Evolutionary conservation across 225 moss, liverwort and hornwort species (phyloP).

Genomic region (Takakia lepidozioides): DNA sequence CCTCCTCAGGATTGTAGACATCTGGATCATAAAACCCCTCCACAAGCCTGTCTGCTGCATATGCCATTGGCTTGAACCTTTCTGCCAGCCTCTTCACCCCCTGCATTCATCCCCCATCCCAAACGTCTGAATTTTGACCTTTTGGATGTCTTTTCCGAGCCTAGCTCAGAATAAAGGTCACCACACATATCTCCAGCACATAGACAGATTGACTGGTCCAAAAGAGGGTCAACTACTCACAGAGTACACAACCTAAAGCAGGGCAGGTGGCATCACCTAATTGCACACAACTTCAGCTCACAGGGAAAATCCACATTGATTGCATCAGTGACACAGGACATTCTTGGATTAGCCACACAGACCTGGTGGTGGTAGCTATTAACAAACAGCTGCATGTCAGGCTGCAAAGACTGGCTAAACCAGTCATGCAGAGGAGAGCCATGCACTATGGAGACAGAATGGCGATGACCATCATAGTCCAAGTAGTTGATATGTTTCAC

Average conservation of each 20-base stretch:
- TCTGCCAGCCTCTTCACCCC: conserved; percentile 86
- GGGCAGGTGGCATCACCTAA: too few species aligned
- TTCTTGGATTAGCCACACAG: not conserved
- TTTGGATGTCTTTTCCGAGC: not conserved
- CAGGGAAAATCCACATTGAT: too few species aligned
- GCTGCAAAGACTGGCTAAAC: conserved; percentile 60
- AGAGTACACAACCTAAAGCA: too few species aligned
- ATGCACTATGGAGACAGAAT: conserved; percentile 64
- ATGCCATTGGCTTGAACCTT: conserved; percentile 85
- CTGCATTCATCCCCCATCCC: conserved; percentile 16
- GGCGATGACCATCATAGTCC: conserved; percentile 92
- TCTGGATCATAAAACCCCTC: conserved; percentile 94
- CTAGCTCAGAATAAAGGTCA: too few species aligned
- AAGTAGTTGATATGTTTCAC: conserved; percentile 78
- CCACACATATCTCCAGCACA: not conserved
- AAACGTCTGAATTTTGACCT: not conserved
- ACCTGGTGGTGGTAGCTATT: conserved; percentile 96
- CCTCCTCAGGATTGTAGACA: conserved; percentile 66
- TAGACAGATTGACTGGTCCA: too few species aligned
- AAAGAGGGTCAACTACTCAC: too few species aligned
- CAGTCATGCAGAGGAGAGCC: conserved; percentile 70
- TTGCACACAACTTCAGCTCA: too few species aligned
- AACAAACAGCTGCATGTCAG: conserved; percentile 63
- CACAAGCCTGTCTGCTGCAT: conserved; percentile 76
- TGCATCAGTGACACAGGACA: not conserved